These are phyloP conservation scores for Microdochium paspali DNA, from an alignment of 2,329 filamentous ascomycete species.

Conservation along the genomic window DNA sequence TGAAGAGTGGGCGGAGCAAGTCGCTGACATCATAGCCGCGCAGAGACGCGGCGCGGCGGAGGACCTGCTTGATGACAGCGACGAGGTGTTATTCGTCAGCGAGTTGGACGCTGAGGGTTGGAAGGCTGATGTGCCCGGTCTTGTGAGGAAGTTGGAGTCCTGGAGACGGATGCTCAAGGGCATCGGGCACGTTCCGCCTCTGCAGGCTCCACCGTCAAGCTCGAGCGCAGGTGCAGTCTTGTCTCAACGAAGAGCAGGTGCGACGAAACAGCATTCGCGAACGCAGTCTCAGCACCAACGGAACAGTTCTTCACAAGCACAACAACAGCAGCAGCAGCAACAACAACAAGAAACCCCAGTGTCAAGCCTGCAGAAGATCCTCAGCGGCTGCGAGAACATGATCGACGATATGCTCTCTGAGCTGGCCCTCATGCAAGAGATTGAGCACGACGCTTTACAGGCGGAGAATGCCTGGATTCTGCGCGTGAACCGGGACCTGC, in stretches of 20 bases:
- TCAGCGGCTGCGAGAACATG: slow-evolving; percentile 24
- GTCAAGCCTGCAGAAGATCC: slow-evolving; percentile 15
- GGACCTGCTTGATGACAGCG: slow-evolving; percentile 20
- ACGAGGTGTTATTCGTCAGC: slow-evolving; percentile 38
- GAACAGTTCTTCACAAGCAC: background rate
- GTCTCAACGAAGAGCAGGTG: too few species aligned
- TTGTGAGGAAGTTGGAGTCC: slow-evolving; percentile 44
- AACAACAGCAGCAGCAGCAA: background rate
- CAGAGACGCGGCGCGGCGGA: slow-evolving; percentile 26
- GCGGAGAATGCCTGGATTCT: slow-evolving; percentile 52
- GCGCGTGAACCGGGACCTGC: slow-evolving; percentile 33
- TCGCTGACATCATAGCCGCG: slow-evolving; percentile 35
- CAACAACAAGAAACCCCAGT: background rate
- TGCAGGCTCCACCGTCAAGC: background rate
- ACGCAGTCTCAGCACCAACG: background rate
- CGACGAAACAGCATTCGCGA: too few species aligned
- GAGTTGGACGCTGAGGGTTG: slow-evolving; percentile 43
- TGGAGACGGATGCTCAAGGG: slow-evolving; percentile 39
- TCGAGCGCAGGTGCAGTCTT: too few species aligned
- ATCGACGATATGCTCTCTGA: slow-evolving; percentile 53
- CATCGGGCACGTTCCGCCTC: slow-evolving; percentile 22
- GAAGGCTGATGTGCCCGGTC: slow-evolving; percentile 45
- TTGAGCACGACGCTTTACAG: slow-evolving; percentile 46
- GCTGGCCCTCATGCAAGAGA: slow-evolving; percentile 49
- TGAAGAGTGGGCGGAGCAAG: slow-evolving; percentile 46